Evolutionary conservation across 805 yeast genomes (phyloP).

Genomic region (Scheffersomyces spartinae): DNA sequence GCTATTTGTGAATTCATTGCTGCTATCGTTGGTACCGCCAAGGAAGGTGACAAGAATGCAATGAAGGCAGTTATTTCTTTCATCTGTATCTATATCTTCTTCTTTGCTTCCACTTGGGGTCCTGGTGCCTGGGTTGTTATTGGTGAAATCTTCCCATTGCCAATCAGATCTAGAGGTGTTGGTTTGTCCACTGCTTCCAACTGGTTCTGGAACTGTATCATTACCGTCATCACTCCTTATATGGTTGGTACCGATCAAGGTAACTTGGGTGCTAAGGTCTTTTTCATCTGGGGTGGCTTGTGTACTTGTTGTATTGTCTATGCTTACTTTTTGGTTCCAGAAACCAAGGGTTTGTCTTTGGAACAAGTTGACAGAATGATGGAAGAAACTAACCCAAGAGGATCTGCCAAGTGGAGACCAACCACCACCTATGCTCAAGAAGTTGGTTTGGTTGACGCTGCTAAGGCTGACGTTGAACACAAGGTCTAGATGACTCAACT

Average conservation of each 20-base stretch:
- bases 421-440: too few species aligned
- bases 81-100: slow-evolving; percentile 39
- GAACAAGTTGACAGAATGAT: slow-evolving; percentile 76
- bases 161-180: slow-evolving; percentile 54
- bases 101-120: slow-evolving; percentile 49
- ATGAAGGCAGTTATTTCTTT: slow-evolving; percentile 43
- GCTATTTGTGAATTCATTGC: slow-evolving; percentile 53
- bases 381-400: too few species aligned
- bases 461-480: too few species aligned
- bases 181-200: slow-evolving; percentile 85
- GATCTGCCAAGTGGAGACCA: too few species aligned
- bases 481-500: too few species aligned
- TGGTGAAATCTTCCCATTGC: slow-evolving; percentile 32
- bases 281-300: slow-evolving; percentile 69
- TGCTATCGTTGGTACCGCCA: slow-evolving; percentile 37
- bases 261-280: slow-evolving; percentile 64
- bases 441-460: too few species aligned
- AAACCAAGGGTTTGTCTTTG: slow-evolving; percentile 76
- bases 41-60: too few species aligned
- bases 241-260: slow-evolving; percentile 61
- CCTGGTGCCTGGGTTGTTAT: slow-evolving; percentile 37
- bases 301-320: slow-evolving; percentile 64
- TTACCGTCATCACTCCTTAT: slow-evolving; percentile 86
- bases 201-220: slow-evolving; percentile 87
- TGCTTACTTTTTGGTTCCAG: slow-evolving; percentile 71